Conservation (phyloP, 805 yeast genomes). For the Nakazawaea siamensis region DNA sequence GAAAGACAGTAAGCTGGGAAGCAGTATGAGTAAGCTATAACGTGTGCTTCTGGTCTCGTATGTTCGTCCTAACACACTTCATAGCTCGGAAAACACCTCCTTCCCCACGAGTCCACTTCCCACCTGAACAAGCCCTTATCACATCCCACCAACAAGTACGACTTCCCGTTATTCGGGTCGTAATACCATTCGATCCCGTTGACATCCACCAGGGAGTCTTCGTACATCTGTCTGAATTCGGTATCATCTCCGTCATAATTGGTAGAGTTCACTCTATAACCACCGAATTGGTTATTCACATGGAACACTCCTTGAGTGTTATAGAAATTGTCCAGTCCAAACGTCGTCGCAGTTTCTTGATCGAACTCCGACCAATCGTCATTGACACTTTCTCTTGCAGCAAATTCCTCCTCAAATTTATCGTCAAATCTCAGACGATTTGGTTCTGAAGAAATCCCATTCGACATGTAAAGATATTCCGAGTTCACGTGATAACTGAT, state of each 20-base stretch:
- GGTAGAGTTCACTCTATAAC: slow-evolving; percentile 2
- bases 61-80: slow-evolving; percentile 32
- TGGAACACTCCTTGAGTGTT: slow-evolving; percentile 6
- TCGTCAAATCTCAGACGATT: background rate
- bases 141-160: slow-evolving; percentile 50
- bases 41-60: too few relatives aligned
- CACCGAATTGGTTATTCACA: slow-evolving; percentile 6
- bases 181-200: slow-evolving; percentile 56
- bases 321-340: background rate
- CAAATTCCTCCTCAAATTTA: background rate
- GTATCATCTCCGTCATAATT: background rate
- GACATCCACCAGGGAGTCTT: slow-evolving; percentile 28
- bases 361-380: background rate
- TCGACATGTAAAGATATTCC: slow-evolving; percentile 7
- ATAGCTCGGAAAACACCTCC: slow-evolving; percentile 54
- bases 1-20: too few relatives aligned
- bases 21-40: too few relatives aligned
- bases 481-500: slow-evolving; percentile 3
- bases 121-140: slow-evolving; percentile 63
- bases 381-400: background rate
- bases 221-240: slow-evolving; percentile 5
- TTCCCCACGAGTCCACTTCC: slow-evolving; percentile 58
- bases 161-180: slow-evolving; percentile 33
- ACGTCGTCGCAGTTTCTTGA: background rate
- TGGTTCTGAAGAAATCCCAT: slow-evolving; percentile 7